phyloP scores from a whole-genome alignment of 1,284 basidiomycete genomes.

The Cerrena zonata region DNA sequence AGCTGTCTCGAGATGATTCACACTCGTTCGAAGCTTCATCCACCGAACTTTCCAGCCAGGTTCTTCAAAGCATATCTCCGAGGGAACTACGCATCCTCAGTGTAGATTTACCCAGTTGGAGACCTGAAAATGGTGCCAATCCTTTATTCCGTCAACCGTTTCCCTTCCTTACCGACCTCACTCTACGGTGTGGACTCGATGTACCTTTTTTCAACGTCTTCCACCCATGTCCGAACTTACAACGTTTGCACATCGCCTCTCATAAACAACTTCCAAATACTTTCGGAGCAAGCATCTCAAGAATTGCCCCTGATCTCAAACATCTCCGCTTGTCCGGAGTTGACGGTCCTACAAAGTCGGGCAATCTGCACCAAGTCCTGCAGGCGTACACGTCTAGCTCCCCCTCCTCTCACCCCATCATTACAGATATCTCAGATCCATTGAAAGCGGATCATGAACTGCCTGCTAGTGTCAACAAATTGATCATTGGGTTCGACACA shows the following conservation, averaged over 20 bases:
- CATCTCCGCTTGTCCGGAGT: neutral
- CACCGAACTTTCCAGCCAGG: neutral
- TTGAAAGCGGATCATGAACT: neutral
- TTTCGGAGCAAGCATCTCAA: neutral
- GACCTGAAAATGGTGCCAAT: neutral
- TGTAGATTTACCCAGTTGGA: neutral
- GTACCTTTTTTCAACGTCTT: neutral
- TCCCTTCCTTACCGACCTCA: neutral
- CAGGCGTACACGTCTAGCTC: neutral
- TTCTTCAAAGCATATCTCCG: neutral
- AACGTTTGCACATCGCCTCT: slow-evolving; percentile 1
- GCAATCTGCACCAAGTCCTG: neutral
- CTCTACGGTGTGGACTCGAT: neutral
- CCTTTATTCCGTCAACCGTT: neutral
- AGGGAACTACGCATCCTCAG: neutral
- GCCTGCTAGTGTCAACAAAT: neutral
- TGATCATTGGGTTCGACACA: neutral
- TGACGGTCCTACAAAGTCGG: neutral
- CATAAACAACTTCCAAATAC: neutral
- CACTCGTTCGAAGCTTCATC: neutral
- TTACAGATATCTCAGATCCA: neutral
- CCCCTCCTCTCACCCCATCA: neutral
- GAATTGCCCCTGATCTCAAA: neutral
- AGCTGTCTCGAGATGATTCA: neutral
- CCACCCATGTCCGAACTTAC: neutral